Conservation (phyloP, 2,329 filamentous ascomycete species). For the Beauveria scarabaeidicola region DNA sequence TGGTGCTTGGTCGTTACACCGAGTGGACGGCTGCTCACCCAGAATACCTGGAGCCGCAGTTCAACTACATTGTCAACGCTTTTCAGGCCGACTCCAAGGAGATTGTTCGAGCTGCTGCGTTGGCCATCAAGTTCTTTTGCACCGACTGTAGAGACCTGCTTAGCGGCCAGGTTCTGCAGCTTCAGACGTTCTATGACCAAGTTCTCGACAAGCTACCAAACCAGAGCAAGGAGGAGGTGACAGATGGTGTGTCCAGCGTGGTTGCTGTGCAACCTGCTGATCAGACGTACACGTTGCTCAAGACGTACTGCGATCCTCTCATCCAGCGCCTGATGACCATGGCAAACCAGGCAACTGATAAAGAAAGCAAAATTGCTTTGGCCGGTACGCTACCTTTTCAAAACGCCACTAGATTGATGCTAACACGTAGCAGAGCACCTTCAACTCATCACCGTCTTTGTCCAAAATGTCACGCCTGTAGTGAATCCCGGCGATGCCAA, state of each 20-base stretch:
- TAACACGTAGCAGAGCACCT: conserved; percentile 57
- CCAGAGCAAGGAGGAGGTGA: conserved; percentile 88
- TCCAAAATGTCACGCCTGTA: conserved; percentile 68
- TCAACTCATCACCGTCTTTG: conserved; percentile 84
- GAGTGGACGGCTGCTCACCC: conserved; percentile 96
- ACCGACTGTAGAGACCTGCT: conserved; percentile 86
- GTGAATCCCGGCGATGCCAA: conserved; percentile 66
- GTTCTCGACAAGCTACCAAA: conserved; percentile 80
- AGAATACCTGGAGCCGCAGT: conserved; percentile 83
- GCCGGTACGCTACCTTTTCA: conserved; percentile 50
- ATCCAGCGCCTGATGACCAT: conserved; percentile 77
- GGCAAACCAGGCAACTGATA: conserved; percentile 75
- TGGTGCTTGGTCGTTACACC: conserved; percentile 93
- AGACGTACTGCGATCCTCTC: conserved; percentile 88
- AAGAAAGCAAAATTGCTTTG: conserved; percentile 75
- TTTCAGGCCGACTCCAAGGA: conserved; percentile 86
- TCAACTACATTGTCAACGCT: conserved; percentile 90
- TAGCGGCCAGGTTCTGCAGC: conserved; percentile 70
- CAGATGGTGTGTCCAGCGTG: conserved; percentile 88
- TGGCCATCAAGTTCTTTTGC: conserved; percentile 96
- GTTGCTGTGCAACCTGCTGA: conserved; percentile 75
- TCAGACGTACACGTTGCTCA: conserved; percentile 76
- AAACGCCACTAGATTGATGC: not conserved
- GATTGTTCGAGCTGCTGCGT: conserved; percentile 81
- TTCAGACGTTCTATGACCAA: conserved; percentile 88